A percentile compares a stretch with the other conserved stretches of the same genome.
phyloP scores from a whole-genome alignment of 352 stramenopile genomes.

The Phytophthora tentaculata region DNA sequence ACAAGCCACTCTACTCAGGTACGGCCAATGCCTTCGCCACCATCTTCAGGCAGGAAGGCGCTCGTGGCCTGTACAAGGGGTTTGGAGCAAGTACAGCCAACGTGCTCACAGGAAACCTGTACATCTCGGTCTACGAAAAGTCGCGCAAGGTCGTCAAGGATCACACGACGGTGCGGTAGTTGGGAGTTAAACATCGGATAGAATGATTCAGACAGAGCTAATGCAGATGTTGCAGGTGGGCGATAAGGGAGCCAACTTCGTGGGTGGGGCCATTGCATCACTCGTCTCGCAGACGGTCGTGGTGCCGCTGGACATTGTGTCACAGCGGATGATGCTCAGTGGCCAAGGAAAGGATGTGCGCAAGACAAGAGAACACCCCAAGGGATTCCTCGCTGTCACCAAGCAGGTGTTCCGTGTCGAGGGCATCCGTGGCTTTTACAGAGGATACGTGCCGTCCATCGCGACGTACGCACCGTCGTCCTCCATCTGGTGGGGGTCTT shows the following conservation, averaged over 20 bases:
- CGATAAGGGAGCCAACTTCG: conserved; percentile 81
- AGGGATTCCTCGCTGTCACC: conserved; percentile 65
- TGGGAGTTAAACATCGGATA: neutral
- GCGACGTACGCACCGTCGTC: conserved; percentile 88
- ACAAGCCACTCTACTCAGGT: conserved; percentile 74
- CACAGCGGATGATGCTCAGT: conserved; percentile 90
- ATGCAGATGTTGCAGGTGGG: conserved; percentile 37
- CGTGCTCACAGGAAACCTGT: conserved; percentile 88
- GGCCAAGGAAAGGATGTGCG: conserved; percentile 70
- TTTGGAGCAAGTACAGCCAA: conserved; percentile 89
- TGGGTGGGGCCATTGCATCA: conserved; percentile 75
- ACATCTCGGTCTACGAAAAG: conserved; percentile 90
- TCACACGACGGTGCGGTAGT: conserved; percentile 47
- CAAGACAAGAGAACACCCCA: conserved; percentile 61
- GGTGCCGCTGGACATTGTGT: conserved; percentile 89
- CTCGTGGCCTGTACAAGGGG: conserved; percentile 85
- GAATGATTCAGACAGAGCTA: conserved; percentile 1
- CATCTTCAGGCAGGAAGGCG: conserved; percentile 80
- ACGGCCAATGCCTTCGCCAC: conserved; percentile 88
- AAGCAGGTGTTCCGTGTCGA: conserved; percentile 70
- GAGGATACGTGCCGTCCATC: conserved; percentile 85
- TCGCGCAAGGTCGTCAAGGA: conserved; percentile 74
- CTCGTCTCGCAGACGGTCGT: conserved; percentile 88
- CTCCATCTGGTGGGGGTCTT: conserved; percentile 89
- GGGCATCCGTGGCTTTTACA: conserved; percentile 82